Evolutionary conservation across 805 yeast genomes (phyloP), one percentile per base, ranked within the genome.

Genomic region (Ogataea zsoltii): DNA sequence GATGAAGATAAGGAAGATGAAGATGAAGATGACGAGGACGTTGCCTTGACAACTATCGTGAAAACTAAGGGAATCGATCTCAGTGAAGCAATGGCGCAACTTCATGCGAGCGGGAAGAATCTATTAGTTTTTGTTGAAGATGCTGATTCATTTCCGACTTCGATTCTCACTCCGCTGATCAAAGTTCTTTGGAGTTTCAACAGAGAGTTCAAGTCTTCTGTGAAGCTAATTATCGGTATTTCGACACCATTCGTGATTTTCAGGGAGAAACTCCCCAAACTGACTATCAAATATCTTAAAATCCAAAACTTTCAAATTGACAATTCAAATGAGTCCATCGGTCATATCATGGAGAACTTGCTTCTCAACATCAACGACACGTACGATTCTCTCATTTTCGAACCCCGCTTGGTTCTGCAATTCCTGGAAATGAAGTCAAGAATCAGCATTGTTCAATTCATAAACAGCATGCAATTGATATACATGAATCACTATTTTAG

Each of bases 191-290:
- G 64, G 61, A 46, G 48, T 34, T 55, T 45, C 19, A 56, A 56
- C 34, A 51, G 49, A 15, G 40, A 40, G 19, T 37, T 42, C 19
- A 32, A 31, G 3, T 33, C 51, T 12, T 23, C 45, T 4, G 53
- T 65, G 21, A 57, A 55, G 26, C 45, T 62, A 7, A 46, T 66
- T 3, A 53, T 68, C 37, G 70, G 70, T 11, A 55, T 68, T 7
- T 60, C 69, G 0, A 66, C 70, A 1, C 67, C 70, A 10, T 53
- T 63, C 17, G 55, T 54, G n/a, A 58, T 66, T 11, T 66, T 67
- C 48, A 57, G 63, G 36, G 71, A 68, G 31, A 66, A 62, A 41
- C 50, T 67, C 4, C 60, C 70, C 10, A 53, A 55, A 21, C 28
- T 55, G 5, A 41, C 58, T 1, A 45, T 61, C 19, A 56, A 53